Conservation (phyloP, 2,329 filamentous ascomycete genomes). For the Fusarium pseudograminearum region DNA sequence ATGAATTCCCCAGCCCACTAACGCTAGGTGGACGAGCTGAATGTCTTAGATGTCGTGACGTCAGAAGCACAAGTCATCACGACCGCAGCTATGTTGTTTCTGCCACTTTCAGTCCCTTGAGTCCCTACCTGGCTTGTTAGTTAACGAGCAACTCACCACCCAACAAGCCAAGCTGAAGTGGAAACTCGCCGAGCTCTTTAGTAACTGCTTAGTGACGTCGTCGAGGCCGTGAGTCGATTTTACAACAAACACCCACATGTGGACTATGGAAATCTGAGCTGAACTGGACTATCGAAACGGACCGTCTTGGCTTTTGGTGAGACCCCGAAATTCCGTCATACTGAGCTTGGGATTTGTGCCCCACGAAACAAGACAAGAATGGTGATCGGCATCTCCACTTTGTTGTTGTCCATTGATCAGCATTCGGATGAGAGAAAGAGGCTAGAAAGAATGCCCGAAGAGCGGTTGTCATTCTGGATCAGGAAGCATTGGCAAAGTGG, state of each 20-base stretch:
- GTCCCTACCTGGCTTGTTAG: not conserved
- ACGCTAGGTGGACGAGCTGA: not conserved
- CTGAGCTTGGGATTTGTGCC: not conserved
- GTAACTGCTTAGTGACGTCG: constrained; percentile 23
- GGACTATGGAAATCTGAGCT: not conserved
- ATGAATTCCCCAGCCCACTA: constrained; percentile 18
- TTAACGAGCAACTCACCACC: constrained; percentile 12
- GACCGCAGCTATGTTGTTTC: constrained; percentile 9
- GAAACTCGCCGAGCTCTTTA: constrained; percentile 15
- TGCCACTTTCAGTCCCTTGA: constrained; percentile 4
- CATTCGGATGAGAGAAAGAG: constrained; percentile 21
- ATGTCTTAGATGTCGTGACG: constrained; percentile 20
- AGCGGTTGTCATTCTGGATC: constrained; percentile 16
- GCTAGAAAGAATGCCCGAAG: constrained; percentile 8
- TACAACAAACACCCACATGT: not conserved
- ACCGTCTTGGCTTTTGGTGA: constrained; percentile 11
- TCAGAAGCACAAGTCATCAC: constrained; percentile 23
- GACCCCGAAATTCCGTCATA: constrained; percentile 34
- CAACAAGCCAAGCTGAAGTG: constrained; percentile 1
- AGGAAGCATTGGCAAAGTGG: constrained; percentile 17
- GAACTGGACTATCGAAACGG: constrained; percentile 10
- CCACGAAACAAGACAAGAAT: constrained; percentile 12
- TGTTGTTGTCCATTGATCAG: constrained; percentile 13
- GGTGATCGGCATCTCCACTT: constrained; percentile 36
- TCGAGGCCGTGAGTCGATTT: constrained; percentile 20